Conservation (phyloP, 768 basidiomycete species). For the Auriculariales sp. region DNA sequence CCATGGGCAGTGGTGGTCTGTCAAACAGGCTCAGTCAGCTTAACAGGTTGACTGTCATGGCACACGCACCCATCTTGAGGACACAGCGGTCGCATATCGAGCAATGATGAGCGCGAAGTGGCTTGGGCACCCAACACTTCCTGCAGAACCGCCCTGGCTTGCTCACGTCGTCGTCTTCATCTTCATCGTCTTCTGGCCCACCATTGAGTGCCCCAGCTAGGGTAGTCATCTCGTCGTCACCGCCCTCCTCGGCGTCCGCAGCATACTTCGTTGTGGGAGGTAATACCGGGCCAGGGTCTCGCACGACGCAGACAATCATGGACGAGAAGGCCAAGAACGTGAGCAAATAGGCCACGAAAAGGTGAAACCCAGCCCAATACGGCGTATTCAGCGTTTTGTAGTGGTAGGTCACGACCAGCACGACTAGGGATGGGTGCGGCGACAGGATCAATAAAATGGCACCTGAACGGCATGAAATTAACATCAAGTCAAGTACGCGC, state of each 20-base stretch:
- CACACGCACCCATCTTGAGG: conserved; percentile 62
- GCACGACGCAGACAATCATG: conserved; percentile 52
- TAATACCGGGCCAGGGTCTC: conserved; percentile 58
- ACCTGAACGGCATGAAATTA: conserved; percentile 17
- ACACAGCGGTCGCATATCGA: conserved; percentile 62
- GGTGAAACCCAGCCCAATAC: conserved; percentile 34
- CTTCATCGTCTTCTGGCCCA: conserved; percentile 19
- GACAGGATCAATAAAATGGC: conserved; percentile 43
- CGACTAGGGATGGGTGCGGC: conserved; percentile 62
- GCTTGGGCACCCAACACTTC: conserved; percentile 67
- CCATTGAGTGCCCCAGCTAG: conserved; percentile 48
- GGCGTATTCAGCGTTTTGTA: conserved; percentile 36
- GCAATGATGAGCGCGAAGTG: conserved; percentile 72
- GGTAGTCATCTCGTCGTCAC: conserved; percentile 27
- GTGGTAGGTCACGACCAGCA: conserved; percentile 54
- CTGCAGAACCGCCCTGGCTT: conserved; percentile 58
- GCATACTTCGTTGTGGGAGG: conserved; percentile 13
- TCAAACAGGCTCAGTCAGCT: background rate
- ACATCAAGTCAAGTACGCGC: background rate
- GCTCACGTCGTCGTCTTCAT: conserved; percentile 22
- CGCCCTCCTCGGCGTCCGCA: conserved; percentile 17
- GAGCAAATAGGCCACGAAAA: conserved; percentile 45
- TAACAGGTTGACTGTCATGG: background rate
- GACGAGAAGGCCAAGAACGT: conserved; percentile 59
- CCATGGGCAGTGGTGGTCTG: conserved; percentile 86